Evolutionary conservation across 2,329 filamentous ascomycete genomes (phyloP).

Genomic region (Mollisia scopiformis): DNA sequence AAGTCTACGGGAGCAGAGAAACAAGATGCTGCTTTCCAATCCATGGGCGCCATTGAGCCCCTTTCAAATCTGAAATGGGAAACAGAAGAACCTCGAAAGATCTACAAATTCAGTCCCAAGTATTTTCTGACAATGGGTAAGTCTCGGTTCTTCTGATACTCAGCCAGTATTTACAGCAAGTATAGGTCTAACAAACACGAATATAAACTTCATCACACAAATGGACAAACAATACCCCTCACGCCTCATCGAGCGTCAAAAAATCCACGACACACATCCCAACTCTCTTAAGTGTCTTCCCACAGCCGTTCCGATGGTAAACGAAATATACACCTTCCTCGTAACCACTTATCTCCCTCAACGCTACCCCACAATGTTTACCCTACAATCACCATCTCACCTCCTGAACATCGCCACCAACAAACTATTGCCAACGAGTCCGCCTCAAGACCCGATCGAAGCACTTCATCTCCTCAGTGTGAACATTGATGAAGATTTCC

Average conservation of each 20-base stretch:
- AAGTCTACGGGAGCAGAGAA: neutral
- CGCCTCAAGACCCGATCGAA: constrained; percentile 35
- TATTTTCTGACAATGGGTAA: neutral
- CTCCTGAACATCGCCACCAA: constrained; percentile 48
- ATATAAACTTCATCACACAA: neutral
- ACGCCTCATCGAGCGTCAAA: constrained; percentile 4
- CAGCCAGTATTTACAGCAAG: neutral
- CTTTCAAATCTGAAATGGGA: neutral
- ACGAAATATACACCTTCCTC: constrained; percentile 58
- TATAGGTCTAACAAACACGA: neutral
- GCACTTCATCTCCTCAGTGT: constrained; percentile 50
- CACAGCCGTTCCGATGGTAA: constrained; percentile 43
- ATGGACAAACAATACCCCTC: constrained; percentile 4
- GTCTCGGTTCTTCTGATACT: neutral
- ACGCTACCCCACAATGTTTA: constrained; percentile 56
- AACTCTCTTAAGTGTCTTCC: constrained; percentile 12
- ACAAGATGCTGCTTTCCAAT: neutral
- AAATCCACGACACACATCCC: constrained; percentile 6
- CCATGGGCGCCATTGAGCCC: neutral
- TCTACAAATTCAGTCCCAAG: neutral
- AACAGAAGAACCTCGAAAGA: neutral
- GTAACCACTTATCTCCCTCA: constrained; percentile 54
- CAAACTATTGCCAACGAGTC: constrained; percentile 41
- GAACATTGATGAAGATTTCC: constrained; percentile 60
- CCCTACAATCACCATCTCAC: neutral